phyloP scores from a whole-genome alignment of 495 filamentous ascomycete species.

The Penicillium fimorum region DNA sequence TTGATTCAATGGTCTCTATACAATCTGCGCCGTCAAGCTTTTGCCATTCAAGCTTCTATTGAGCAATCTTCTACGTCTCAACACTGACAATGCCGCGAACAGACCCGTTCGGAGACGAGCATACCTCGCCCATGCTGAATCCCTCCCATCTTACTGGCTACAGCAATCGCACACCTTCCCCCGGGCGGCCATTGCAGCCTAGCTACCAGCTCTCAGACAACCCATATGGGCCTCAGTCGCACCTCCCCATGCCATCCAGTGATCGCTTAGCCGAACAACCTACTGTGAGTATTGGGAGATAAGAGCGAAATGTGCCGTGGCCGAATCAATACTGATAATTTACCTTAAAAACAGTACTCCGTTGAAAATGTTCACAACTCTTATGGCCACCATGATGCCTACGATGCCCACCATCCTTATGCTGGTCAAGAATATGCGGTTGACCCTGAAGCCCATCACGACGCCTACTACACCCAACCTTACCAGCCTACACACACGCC shows the following conservation, averaged over 20 bases:
- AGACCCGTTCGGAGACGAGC: conserved; percentile 57
- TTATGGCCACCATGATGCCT: conserved; percentile 66
- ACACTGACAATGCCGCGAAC: conserved; percentile 23
- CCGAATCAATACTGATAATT: conserved; percentile 6
- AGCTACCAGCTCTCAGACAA: conserved; percentile 72
- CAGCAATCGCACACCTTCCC: conserved; percentile 49
- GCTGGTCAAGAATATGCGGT: conserved; percentile 64
- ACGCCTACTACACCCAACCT: conserved; percentile 79
- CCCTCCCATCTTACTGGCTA: conserved; percentile 50
- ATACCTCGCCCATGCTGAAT: conserved; percentile 53
- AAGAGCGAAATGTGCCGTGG: neutral
- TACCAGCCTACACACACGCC: conserved; percentile 62
- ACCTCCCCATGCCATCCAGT: conserved; percentile 68
- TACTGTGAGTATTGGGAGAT: conserved; percentile 52
- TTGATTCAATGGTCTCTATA: conserved; percentile 19
- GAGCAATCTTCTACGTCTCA: conserved; percentile 2
- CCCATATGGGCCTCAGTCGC: conserved; percentile 52
- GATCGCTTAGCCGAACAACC: conserved; percentile 71
- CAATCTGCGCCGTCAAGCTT: neutral
- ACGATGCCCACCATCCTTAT: conserved; percentile 51
- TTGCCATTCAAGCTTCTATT: conserved; percentile 10
- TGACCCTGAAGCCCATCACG: conserved; percentile 79
- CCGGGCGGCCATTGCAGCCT: conserved; percentile 54
- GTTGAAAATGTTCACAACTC: conserved; percentile 72
- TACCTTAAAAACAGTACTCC: conserved; percentile 58